phyloP scores from a whole-genome alignment of 2,329 filamentous ascomycete genomes.

The Rutstroemia sp. region DNA sequence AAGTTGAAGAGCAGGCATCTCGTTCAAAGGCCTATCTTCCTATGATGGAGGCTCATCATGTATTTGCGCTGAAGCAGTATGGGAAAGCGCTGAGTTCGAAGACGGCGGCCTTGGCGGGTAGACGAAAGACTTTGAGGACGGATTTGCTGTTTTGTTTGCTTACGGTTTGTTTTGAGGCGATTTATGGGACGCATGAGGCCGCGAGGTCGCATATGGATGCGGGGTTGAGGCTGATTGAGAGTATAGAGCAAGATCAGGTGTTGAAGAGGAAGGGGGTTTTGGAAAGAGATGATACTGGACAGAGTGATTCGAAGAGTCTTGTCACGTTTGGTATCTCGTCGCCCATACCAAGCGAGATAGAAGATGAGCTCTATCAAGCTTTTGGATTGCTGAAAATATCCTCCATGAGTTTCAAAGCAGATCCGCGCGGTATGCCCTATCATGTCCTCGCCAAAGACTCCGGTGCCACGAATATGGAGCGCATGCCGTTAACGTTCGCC shows the following conservation, averaged over 20 bases:
- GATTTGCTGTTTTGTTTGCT: neutral
- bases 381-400: neutral
- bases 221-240: neutral
- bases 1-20: neutral
- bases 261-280: neutral
- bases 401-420: neutral
- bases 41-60: neutral
- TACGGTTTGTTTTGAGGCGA: neutral
- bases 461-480: neutral
- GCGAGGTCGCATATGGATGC: neutral
- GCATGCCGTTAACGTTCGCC: neutral
- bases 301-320: neutral
- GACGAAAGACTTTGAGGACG: neutral
- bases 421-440: neutral
- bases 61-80: neutral
- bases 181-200: neutral
- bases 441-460: slow-evolving; percentile 1
- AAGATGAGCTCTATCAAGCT: neutral
- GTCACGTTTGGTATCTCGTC: neutral
- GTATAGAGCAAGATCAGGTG: neutral
- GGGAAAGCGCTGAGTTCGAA: neutral
- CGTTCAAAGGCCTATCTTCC: neutral
- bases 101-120: neutral
- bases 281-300: neutral
- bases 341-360: neutral